phyloP scores from a whole-genome alignment of 2,329 filamentous ascomycete genomes.

The Monosporascus sp. region DNA sequence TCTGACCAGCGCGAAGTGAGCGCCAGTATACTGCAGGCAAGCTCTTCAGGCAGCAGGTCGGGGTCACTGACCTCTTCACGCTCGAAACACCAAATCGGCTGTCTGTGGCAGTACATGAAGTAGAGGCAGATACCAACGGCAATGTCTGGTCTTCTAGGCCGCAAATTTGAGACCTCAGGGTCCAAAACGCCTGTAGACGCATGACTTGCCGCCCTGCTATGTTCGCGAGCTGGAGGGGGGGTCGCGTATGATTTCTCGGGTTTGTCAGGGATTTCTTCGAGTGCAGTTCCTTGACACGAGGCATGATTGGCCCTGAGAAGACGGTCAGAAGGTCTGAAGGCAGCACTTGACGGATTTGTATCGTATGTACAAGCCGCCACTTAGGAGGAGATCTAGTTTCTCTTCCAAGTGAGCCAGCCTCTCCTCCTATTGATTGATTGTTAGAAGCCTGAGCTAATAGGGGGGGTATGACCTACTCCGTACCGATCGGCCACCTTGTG shows the following conservation, averaged over 20 bases:
- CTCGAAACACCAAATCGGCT: conserved; percentile 41
- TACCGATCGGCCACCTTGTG: conserved; percentile 40
- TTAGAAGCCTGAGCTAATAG: not conserved
- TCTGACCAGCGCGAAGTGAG: conserved; percentile 33
- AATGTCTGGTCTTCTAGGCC: conserved; percentile 27
- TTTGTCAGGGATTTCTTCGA: conserved; percentile 24
- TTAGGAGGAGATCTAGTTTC: conserved; percentile 45
- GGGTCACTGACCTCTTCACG: conserved; percentile 33
- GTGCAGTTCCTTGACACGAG: conserved; percentile 20
- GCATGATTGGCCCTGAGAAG: conserved; percentile 23
- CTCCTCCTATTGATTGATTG: conserved; percentile 34
- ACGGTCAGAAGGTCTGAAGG: conserved; percentile 22
- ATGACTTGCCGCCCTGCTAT: conserved; percentile 15
- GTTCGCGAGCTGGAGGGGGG: conserved; percentile 20
- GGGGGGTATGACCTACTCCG: conserved; percentile 9
- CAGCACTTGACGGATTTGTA: conserved; percentile 4
- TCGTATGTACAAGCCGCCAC: conserved; percentile 30
- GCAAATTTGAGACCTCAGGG: conserved; percentile 19
- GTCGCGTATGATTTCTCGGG: conserved; percentile 31
- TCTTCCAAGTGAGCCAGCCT: conserved; percentile 45
- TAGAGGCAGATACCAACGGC: conserved; percentile 31
- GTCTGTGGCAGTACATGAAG: conserved; percentile 38
- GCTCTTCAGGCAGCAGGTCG: conserved; percentile 31
- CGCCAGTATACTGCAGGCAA: conserved; percentile 35
- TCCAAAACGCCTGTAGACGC: conserved; percentile 22